phyloP scores from a whole-genome alignment of 257 asterid genomes.

The Nicotiana benthamiana region DNA sequence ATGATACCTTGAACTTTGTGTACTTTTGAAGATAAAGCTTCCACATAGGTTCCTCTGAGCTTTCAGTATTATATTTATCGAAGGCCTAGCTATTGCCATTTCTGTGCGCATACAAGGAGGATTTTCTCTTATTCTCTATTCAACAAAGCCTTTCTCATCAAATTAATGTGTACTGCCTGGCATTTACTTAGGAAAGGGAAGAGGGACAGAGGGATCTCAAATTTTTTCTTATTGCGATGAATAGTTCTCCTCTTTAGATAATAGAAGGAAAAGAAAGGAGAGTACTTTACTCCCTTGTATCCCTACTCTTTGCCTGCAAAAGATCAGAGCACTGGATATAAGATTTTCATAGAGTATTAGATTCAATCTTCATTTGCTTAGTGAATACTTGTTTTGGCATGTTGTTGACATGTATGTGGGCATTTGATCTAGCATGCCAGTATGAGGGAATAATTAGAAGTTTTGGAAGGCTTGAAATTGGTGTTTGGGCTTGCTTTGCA shows the following conservation, averaged over 20 bases:
- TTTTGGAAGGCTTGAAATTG: background rate
- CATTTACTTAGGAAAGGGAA: background rate
- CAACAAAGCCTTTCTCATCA: background rate
- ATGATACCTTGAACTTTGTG: background rate
- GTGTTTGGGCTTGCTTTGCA: background rate
- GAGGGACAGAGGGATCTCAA: background rate
- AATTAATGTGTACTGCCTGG: background rate
- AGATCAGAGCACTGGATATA: background rate
- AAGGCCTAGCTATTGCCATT: background rate
- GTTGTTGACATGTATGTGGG: background rate
- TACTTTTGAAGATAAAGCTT: background rate
- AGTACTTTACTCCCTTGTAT: background rate
- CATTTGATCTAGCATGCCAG: background rate
- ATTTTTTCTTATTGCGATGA: background rate
- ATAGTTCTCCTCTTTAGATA: background rate
- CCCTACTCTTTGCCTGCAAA: background rate
- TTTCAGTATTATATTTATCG: background rate
- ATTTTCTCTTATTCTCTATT: background rate
- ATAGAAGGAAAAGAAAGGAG: background rate
- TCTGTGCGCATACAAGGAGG: background rate
- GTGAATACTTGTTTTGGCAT: background rate
- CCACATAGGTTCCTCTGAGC: background rate
- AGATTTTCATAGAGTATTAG: background rate
- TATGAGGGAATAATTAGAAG: background rate
- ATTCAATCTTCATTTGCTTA: background rate